phyloP scores from a whole-genome alignment of 495 filamentous ascomycete species.

The Penicillium silybi region DNA sequence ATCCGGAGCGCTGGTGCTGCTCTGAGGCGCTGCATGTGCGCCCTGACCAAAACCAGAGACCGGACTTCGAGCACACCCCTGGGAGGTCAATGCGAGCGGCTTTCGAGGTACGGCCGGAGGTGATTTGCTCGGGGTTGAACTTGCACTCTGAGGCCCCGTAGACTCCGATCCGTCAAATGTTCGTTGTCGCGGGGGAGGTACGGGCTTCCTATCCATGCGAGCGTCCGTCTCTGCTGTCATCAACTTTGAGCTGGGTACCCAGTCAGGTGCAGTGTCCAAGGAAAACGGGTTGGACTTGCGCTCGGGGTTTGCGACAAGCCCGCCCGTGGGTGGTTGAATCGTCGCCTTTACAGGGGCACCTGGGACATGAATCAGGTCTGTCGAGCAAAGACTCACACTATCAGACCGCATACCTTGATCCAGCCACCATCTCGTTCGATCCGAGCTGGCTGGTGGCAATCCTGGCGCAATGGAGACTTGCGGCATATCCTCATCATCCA shows the following conservation, averaged over 20 bases:
- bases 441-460: conserved; percentile 85
- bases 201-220: conserved; percentile 6
- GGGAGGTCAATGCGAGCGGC: conserved; percentile 27
- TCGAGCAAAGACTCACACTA: neutral
- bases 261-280: conserved; percentile 65
- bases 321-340: conserved; percentile 58
- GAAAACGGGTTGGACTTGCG: conserved; percentile 80
- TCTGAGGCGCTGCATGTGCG: neutral
- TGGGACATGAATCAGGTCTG: conserved; percentile 22
- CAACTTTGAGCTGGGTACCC: conserved; percentile 45
- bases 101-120: conserved; percentile 35
- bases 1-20: conserved; percentile 6
- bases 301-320: conserved; percentile 61
- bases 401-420: conserved; percentile 56
- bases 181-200: conserved; percentile 11
- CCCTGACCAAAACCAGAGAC: neutral
- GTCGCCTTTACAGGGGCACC: conserved; percentile 71
- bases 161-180: conserved; percentile 1
- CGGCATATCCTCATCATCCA: conserved; percentile 71
- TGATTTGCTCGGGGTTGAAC: neutral
- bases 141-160: neutral
- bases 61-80: neutral
- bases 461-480: conserved; percentile 74
- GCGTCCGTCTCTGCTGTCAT: neutral
- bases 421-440: conserved; percentile 91